These are phyloP conservation scores for Lepidium sativum DNA, from an alignment of 345 rosid genomes.

Conservation along the genomic window DNA sequence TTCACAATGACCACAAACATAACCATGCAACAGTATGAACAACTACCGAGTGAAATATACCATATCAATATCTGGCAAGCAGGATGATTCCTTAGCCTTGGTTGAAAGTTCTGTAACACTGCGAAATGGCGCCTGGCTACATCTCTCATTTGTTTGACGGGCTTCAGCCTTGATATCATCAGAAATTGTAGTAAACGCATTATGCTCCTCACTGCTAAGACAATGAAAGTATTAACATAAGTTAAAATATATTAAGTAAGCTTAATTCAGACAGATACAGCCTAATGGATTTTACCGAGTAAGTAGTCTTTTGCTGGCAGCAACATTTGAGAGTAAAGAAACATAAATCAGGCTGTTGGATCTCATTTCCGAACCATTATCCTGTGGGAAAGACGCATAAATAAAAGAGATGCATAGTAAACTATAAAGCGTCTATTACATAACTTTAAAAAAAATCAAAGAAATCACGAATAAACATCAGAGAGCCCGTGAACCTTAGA, in stretches of 20 bases:
- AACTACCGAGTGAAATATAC: constrained; percentile 35
- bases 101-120: constrained; percentile 76
- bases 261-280: neutral
- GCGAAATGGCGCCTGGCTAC: constrained; percentile 60
- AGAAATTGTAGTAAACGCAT: constrained; percentile 36
- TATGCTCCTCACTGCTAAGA: constrained; percentile 37
- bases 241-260: neutral
- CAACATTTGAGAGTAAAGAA: constrained; percentile 45
- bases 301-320: constrained; percentile 42
- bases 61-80: constrained; percentile 59
- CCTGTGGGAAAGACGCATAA: constrained; percentile 35
- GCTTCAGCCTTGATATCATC: constrained; percentile 29
- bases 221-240: constrained; percentile 8
- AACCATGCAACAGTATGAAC: neutral
- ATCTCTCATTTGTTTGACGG: constrained; percentile 39
- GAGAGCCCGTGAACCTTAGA: constrained; percentile 39
- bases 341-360: constrained; percentile 35
- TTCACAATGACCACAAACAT: neutral
- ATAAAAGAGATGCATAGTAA: constrained; percentile 4
- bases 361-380: constrained; percentile 38
- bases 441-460: neutral
- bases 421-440: neutral
- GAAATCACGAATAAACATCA: neutral
- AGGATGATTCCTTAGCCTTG: constrained; percentile 43
- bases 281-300: constrained; percentile 35